Evolutionary conservation across 2,329 filamentous ascomycete species (phyloP).

Genomic region (Arachnomyces sp.): DNA sequence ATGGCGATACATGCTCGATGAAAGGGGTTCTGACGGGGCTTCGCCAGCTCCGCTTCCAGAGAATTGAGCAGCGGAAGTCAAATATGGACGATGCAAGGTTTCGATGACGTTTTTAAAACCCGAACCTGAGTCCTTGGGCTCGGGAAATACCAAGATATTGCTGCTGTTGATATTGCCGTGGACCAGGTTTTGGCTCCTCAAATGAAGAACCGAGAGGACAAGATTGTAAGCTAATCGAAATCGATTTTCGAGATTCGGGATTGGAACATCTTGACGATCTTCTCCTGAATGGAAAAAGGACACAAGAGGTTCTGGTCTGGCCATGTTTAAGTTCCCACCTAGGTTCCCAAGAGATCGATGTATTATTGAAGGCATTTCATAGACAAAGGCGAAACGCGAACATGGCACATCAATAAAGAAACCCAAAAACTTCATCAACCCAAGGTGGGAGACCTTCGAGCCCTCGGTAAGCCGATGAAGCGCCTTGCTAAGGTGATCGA

Average conservation of each 20-base stretch:
- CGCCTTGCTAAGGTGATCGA: conserved; percentile 31
- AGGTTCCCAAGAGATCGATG: conserved; percentile 22
- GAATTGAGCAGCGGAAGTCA: conserved; percentile 55
- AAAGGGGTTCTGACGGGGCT: conserved; percentile 35
- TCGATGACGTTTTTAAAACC: conserved; percentile 17
- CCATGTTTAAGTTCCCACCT: conserved; percentile 15
- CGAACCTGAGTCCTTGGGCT: conserved; percentile 21
- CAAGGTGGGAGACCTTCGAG: conserved; percentile 34
- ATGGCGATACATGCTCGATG: conserved; percentile 55
- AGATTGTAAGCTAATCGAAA: conserved; percentile 56
- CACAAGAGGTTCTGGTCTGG: conserved; percentile 30
- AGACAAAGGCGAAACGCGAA: conserved; percentile 54
- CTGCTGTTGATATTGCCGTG: conserved; percentile 60
- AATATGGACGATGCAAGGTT: conserved; percentile 41
- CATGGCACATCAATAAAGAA: conserved; percentile 52
- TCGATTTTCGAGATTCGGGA: conserved; percentile 54
- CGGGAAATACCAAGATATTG: conserved; percentile 53
- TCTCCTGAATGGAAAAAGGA: conserved; percentile 36
- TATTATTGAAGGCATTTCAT: conserved; percentile 48
- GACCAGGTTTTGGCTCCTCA: conserved; percentile 49
- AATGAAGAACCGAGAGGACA: conserved; percentile 47
- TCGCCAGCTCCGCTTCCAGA: conserved; percentile 45
- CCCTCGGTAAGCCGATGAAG: conserved; percentile 36
- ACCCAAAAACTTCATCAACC: conserved; percentile 37
- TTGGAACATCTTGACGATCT: conserved; percentile 32